Evolutionary conservation across 768 basidiomycete species (phyloP).

Genomic region (Tulasnella sp.): DNA sequence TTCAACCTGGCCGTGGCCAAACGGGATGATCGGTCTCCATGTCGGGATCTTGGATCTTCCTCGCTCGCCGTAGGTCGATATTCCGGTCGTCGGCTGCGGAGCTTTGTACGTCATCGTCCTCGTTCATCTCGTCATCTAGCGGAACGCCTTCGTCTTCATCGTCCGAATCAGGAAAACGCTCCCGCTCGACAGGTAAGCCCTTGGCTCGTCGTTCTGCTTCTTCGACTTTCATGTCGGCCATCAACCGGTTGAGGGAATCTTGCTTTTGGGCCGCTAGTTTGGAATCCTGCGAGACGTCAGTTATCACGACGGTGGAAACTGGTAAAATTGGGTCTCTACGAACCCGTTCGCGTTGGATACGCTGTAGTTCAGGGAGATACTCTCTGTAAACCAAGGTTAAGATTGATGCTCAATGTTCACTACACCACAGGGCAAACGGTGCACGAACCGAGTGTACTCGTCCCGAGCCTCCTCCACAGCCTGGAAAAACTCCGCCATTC

Average conservation of each 20-base stretch:
- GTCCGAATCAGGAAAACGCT: conserved; percentile 32
- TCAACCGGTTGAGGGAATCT: conserved; percentile 62
- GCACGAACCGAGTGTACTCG: conserved; percentile 74
- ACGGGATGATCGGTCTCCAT: conserved; percentile 10
- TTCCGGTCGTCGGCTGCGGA: conserved; percentile 15
- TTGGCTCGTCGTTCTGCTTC: conserved; percentile 28
- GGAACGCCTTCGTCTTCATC: conserved; percentile 40
- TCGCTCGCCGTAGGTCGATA: conserved; percentile 4
- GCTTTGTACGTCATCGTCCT: conserved; percentile 21
- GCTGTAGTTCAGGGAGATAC: conserved; percentile 80
- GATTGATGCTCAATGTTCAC: background rate
- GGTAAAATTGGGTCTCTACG: background rate
- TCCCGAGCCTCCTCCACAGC: conserved; percentile 78
- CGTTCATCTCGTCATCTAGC: conserved; percentile 36
- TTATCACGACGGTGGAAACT: conserved; percentile 26
- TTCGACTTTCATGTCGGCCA: conserved; percentile 72
- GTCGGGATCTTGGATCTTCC: conserved; percentile 1
- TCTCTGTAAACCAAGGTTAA: conserved; percentile 39
- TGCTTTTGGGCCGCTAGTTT: conserved; percentile 53
- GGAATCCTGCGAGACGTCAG: conserved; percentile 38
- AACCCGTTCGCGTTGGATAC: conserved; percentile 35
- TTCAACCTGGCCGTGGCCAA: conserved; percentile 18
- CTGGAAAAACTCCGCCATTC: conserved; percentile 81
- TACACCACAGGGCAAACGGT: background rate
- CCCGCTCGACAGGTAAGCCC: conserved; percentile 39